Evolutionary conservation across 2,329 filamentous ascomycete genomes (phyloP).

Genomic region (Furcasterigmium sp.): DNA sequence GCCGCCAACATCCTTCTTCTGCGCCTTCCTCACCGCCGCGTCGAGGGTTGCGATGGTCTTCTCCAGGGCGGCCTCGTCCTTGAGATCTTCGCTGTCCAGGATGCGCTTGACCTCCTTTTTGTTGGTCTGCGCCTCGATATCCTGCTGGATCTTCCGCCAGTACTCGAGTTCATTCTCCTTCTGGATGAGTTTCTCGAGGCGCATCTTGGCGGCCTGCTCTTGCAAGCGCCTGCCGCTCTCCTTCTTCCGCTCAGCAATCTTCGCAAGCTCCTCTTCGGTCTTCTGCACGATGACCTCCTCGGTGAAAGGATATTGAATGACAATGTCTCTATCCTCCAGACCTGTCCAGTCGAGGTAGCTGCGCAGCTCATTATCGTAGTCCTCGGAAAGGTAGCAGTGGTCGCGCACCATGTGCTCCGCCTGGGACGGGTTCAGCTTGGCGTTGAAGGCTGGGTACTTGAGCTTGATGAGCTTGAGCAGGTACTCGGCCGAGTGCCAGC

Average conservation of each 20-base stretch:
- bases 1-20: slow-evolving; percentile 88
- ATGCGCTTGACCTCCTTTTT: slow-evolving; percentile 89
- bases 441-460: slow-evolving; percentile 87
- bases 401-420: slow-evolving; percentile 82
- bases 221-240: slow-evolving; percentile 88
- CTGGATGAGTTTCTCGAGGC: slow-evolving; percentile 86
- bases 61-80: slow-evolving; percentile 83
- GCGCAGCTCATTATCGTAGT: slow-evolving; percentile 75
- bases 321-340: slow-evolving; percentile 79
- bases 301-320: slow-evolving; percentile 90
- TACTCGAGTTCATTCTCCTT: slow-evolving; percentile 96
- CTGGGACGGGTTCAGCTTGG: slow-evolving; percentile 80
- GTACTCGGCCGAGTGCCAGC: slow-evolving; percentile 85
- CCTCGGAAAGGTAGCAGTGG: slow-evolving; percentile 82
- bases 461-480: slow-evolving; percentile 81
- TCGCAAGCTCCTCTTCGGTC: slow-evolving; percentile 86
- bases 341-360: slow-evolving; percentile 86
- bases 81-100: slow-evolving; percentile 85
- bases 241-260: slow-evolving; percentile 88
- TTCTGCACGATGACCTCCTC: slow-evolving; percentile 90
- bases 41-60: slow-evolving; percentile 84
- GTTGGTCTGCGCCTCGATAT: slow-evolving; percentile 61
- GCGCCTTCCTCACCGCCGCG: slow-evolving; percentile 79
- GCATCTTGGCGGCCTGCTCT: slow-evolving; percentile 96
- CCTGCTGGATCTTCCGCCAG: slow-evolving; percentile 75